phyloP scores from a whole-genome alignment of 352 stramenopile genomes.

The Phytopythium aichiense region DNA sequence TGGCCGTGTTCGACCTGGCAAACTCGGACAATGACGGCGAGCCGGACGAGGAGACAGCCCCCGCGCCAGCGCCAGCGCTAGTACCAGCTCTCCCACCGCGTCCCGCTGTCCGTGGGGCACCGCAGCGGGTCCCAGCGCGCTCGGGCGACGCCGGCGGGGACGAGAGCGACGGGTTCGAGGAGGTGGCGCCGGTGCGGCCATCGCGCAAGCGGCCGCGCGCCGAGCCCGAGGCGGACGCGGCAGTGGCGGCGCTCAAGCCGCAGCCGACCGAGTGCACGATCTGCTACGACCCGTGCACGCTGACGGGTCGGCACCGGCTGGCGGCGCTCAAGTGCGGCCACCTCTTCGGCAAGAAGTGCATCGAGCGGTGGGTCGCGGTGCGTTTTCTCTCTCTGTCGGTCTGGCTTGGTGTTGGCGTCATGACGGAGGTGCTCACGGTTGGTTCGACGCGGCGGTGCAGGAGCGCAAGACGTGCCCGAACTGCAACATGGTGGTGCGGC shows the following conservation, averaged over 20 bases:
- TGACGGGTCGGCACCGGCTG: slow-evolving; percentile 55
- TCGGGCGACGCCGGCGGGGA: background rate
- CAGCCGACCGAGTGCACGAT: slow-evolving; percentile 71
- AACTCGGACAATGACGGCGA: background rate
- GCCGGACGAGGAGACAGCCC: background rate
- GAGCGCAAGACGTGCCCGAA: slow-evolving; percentile 65
- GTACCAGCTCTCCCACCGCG: background rate
- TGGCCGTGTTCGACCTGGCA: background rate
- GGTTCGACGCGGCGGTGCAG: background rate
- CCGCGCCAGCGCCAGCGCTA: background rate
- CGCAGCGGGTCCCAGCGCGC: background rate
- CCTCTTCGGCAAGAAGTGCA: slow-evolving; percentile 65
- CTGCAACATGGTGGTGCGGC: slow-evolving; percentile 44
- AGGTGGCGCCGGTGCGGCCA: slow-evolving; percentile 4
- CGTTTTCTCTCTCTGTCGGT: background rate
- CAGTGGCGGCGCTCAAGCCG: slow-evolving; percentile 25
- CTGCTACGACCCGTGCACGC: slow-evolving; percentile 67
- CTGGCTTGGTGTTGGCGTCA: background rate
- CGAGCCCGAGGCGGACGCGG: slow-evolving; percentile 9
- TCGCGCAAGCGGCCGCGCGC: slow-evolving; percentile 26
- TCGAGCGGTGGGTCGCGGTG: slow-evolving; percentile 61
- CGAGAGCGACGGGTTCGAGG: slow-evolving; percentile 5
- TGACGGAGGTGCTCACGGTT: background rate
- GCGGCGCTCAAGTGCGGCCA: slow-evolving; percentile 74
- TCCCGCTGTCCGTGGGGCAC: background rate